phyloP scores from a whole-genome alignment of 1,284 basidiomycete species.

The Trichosporon coremiiforme region DNA sequence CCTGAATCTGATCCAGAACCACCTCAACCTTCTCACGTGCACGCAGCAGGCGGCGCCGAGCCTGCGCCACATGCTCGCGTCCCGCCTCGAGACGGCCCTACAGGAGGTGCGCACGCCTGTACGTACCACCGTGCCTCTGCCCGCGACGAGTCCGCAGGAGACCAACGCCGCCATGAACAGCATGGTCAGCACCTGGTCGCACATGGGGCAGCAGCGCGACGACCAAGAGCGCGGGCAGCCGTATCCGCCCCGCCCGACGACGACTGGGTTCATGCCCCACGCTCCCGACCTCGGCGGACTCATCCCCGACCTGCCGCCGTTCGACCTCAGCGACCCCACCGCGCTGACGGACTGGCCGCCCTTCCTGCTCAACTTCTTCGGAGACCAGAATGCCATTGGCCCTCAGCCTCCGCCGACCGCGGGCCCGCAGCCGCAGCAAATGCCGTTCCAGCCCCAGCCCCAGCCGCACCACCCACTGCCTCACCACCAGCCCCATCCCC shows the following conservation, averaged over 20 bases:
- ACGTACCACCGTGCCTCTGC: constrained; percentile 7
- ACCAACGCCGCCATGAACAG: constrained; percentile 12
- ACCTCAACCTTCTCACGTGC: constrained; percentile 31
- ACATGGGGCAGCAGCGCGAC: background rate
- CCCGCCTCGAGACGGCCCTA: constrained; percentile 30
- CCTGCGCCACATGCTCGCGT: constrained; percentile 32
- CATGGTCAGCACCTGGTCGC: constrained; percentile 20
- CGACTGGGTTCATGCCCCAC: constrained; percentile 28
- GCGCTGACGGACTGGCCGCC: constrained; percentile 32
- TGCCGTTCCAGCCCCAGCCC: background rate
- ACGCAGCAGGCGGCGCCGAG: constrained; percentile 33
- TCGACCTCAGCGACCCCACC: constrained; percentile 24
- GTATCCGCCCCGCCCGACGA: constrained; percentile 10
- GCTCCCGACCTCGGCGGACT: constrained; percentile 25
- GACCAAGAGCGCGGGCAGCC: background rate
- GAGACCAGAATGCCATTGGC: constrained; percentile 15
- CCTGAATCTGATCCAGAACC: constrained; percentile 34
- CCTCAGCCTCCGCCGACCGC: background rate
- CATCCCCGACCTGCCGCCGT: constrained; percentile 25
- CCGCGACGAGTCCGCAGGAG: background rate
- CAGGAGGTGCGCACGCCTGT: constrained; percentile 32
- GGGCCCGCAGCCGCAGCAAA: constrained; percentile 1
- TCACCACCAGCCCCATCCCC: background rate
- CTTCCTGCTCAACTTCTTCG: constrained; percentile 33
- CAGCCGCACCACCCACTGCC: background rate